A percentile compares a stretch with the other conserved stretches of the same genome.
Conservation (phyloP, 75 land plant genomes). For the Pseudotsuga menziesii region DNA sequence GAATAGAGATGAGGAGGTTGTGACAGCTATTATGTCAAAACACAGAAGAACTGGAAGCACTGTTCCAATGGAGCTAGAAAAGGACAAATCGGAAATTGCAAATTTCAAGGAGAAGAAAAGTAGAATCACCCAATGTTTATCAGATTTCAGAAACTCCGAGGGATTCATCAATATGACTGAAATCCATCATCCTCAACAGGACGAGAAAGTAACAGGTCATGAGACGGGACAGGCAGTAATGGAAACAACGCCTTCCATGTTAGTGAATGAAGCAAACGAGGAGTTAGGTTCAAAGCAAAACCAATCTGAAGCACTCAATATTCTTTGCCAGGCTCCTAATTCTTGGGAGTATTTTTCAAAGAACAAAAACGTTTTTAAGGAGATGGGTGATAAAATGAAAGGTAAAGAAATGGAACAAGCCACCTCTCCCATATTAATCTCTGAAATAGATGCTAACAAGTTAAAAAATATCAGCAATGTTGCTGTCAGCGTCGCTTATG, state of each 20-base stretch:
- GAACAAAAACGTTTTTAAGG: neutral
- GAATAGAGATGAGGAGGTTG: neutral
- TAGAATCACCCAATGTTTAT: no score
- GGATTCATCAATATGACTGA: neutral
- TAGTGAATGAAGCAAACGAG: neutral
- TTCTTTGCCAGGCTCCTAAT: neutral
- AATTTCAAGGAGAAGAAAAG: no score
- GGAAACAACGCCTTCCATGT: neutral
- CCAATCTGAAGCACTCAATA: neutral
- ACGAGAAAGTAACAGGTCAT: neutral
- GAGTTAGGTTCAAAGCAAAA: neutral
- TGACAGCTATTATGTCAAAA: neutral
- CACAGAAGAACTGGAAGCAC: no score
- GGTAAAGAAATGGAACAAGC: neutral
- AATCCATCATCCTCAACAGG: neutral
- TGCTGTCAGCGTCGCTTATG: neutral
- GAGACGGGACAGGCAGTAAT: neutral
- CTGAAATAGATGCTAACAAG: neutral
- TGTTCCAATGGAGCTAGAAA: no score
- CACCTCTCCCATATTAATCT: neutral
- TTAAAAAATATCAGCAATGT: neutral
- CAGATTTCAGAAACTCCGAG: no score
- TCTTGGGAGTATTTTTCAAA: constrained; percentile 6
- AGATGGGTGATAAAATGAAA: constrained; percentile 2
- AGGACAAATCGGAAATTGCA: no score